phyloP scores from a whole-genome alignment of 106 monocot species.

The Phalaenopsis aphrodite region DNA sequence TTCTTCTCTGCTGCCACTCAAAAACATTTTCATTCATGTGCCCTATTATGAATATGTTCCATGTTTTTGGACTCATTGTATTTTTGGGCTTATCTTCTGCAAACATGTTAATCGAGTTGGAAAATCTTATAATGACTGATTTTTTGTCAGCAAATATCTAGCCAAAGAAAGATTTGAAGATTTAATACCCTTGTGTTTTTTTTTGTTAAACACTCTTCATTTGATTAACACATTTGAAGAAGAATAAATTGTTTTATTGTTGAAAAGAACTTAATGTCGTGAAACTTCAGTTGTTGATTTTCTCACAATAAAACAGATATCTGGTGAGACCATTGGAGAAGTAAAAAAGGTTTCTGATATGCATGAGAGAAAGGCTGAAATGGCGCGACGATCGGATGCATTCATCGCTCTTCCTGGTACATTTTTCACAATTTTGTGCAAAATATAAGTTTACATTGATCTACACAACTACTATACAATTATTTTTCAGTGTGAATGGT shows the following conservation, averaged over 20 bases:
- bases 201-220: too few relatives aligned
- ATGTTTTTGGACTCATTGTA: background rate
- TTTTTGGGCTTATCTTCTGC: background rate
- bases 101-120: too few relatives aligned
- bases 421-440: background rate
- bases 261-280: background rate
- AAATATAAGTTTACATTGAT: background rate
- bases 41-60: background rate
- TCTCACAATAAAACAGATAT: slow-evolving; percentile 39
- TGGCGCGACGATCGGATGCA: slow-evolving; percentile 74
- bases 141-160: background rate
- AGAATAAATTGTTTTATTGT: background rate
- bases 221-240: background rate
- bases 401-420: slow-evolving; percentile 89
- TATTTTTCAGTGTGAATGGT: background rate
- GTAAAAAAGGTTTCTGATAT: slow-evolving; percentile 67
- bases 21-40: background rate
- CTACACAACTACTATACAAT: background rate
- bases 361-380: slow-evolving; percentile 86
- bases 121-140: background rate
- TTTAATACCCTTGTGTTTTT: too few relatives aligned
- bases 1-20: background rate
- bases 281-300: background rate
- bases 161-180: too few relatives aligned
- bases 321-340: slow-evolving; percentile 65